A percentile compares a stretch with the other conserved stretches of the same genome.
Conservation (phyloP, 148 eudicot genomes). For the Persicaria tinctoria region DNA sequence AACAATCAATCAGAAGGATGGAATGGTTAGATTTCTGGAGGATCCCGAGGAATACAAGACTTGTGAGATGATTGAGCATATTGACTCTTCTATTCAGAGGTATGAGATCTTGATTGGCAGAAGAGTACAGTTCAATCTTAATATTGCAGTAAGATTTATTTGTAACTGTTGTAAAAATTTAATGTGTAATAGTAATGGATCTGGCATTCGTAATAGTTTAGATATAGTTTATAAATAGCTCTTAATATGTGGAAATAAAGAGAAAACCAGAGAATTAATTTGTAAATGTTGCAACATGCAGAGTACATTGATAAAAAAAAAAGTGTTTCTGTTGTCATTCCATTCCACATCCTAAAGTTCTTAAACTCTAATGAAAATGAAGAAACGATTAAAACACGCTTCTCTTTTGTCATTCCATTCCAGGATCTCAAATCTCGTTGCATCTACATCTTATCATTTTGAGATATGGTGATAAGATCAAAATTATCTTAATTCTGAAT, state of each 20-base stretch:
- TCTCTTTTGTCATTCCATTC: no score
- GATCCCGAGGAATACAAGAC: slow-evolving; percentile 95
- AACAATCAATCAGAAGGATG: slow-evolving; percentile 94
- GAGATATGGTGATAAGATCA: neutral
- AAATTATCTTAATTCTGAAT: neutral
- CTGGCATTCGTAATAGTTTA: neutral
- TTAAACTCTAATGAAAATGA: no score
- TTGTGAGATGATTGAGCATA: slow-evolving; percentile 80
- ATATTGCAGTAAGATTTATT: neutral
- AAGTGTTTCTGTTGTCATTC: no score
- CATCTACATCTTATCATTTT: no score
- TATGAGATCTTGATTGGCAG: slow-evolving; percentile 13
- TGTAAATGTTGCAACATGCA: neutral
- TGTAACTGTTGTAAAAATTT: neutral
- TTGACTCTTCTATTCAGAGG: slow-evolving; percentile 90
- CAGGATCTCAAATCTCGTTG: no score
- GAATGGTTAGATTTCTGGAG: slow-evolving; percentile 96
- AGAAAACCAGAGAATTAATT: neutral
- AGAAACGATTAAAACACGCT: no score
- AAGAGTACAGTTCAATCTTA: neutral
- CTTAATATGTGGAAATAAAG: neutral
- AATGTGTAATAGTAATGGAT: neutral
- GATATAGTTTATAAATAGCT: no score
- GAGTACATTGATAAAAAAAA: neutral
- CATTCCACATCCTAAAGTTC: no score